Evolutionary conservation across 352 stramenopile genomes (phyloP), one percentile per base, ranked within the genome.

Genomic region (Phytophthora pisi): DNA sequence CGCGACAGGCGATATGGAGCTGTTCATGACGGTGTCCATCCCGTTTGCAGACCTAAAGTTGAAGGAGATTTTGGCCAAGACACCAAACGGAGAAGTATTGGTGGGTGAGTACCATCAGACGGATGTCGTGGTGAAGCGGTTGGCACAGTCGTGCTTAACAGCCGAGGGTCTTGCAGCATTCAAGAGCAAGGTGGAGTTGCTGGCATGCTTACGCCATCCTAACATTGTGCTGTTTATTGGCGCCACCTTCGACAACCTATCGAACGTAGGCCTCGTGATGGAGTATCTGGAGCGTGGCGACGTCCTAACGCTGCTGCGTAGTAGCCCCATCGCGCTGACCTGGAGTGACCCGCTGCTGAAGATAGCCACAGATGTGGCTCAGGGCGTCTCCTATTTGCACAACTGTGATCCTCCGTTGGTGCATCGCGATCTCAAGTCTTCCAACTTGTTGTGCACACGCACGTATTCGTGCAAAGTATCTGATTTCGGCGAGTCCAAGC

Each of bases 191-290:
- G 85, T 96, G 23, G 87, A 95, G 68, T 72, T 96, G 47, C 69
- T 94, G 8, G 82, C 86, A 51, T 88, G 82, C 67, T 74, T 95
- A 30, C 85, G 89, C 0, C 88, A 96, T 53, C 86, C 89, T 13
- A 95, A 94, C 57, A 93, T 96, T 55, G 87, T 96, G 36, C 69
- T 92, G 38, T 96, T 96, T 55, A 86, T 96, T 28, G 89, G 89
- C 50, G 89, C 88, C 4, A 94, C 86, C 16, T 93, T 90, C 55
- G 84, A 95, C 72, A 91, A 92, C 28, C 66, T 93, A 24, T 83
- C 85, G 8, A 92, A 92, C 57, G 74, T 93, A 7, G 85, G 85
- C 0, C 72, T 93, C 13, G 83, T 95, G 58, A 77, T 92, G 67
- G 87, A 95, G 62, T 92, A 92, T 51, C 56, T 95, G 6, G 85